Base-by-base conservation (phyloP, 2,329 filamentous ascomycete genomes). In the Aspergillus pseudotamarii region DNA sequence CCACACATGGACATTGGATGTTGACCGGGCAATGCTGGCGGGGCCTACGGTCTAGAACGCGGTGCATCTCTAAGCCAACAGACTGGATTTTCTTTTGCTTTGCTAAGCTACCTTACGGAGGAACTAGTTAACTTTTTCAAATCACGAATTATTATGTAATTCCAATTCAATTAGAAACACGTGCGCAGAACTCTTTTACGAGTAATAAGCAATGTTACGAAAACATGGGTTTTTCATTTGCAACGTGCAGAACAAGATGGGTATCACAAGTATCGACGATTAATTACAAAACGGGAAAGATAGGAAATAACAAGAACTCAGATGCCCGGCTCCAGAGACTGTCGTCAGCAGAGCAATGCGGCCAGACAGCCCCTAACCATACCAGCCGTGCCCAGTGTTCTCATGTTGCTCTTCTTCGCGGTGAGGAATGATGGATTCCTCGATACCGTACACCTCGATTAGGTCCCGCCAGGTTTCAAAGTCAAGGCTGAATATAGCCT, bases 401-500 rank as follows among this genome's bases (percentile, higher is more conserved):
- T 61, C 45, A 68, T 85, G 81, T 30, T 78, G 77, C 61, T 86
- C 81, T 66, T 92, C 89, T 65, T 86, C 81, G 19, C 95, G 87
- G 76, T 97, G 91, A n/a, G 89, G 86, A 66, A 99, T 98, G 78
- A 97, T 89, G 1, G 91, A 84, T 67, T 92, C 84, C n/a, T 81
- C 85, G 68, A 98, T 92, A 30, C 90, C 82, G 72, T 94, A 96
- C 0, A 87, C 87, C 11, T 91, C 78, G 56, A 96, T 89, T 51
- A 97, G 83, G 23, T 91, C 86, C 68, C 87, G 82, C 94, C 94
- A 99, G 0, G 87, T 91, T 1, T 87, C 84, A 82, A 93, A 95
- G 70, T 98, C 93, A 65, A 99, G 86, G 14, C 91, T 90, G 74
- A 98, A 87, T 26, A 99, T 90, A 14, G 94, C 92, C 78, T 99